Evolutionary conservation across 1,284 basidiomycete genomes (phyloP), one percentile per base, ranked within the genome.

Genomic region (Microbotryum violaceum): DNA sequence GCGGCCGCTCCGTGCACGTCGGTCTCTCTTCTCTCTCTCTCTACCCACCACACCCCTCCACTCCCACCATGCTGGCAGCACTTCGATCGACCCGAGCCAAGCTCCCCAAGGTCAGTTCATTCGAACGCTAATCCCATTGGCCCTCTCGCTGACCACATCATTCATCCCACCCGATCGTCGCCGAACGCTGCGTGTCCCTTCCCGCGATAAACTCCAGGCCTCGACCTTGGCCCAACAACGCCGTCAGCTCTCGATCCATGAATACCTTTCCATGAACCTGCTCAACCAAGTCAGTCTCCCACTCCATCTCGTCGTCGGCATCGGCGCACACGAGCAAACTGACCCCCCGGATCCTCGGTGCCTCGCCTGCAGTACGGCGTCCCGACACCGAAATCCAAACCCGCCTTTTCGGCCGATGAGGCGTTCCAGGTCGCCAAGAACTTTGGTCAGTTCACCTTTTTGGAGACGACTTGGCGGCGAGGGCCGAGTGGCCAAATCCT

Each of bases 211-310:
- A 4, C 14, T 2, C 6, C 49, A 29, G 23, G 3, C 9, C 31
- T 56, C 31, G 49, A 45, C 52, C 37, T 57, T n/a, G 50, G 48
- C 31, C 46, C 91, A 94, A 83, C 37, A 42, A 42, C 89, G 82
- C 80, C 89, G 94, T 72, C 89, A 87, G 78, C 84, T 98, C 73
- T 96, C 91, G 53, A 94, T 99, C 74, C 94, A 99, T 79, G 94
- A 99, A 80, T 91, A 97, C 80, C 91, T 97, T 76, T 96, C 92
- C 58, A 89, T 97, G 77, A 85, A 87, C 72, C 82, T 98, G 54
- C 84, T 98, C 72, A 97, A 97, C 80, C 86, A 88, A 70, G 92
- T 93, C 70, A 70, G 81, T 77, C 25, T 21, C 23, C 42, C 37
- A 2, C 16, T 51, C 21, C 20, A 12, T 46, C 14, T 48, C 21